Conservation (phyloP, 2,329 filamentous ascomycete genomes). For the Teratosphaeria pseudoeucalypti region DNA sequence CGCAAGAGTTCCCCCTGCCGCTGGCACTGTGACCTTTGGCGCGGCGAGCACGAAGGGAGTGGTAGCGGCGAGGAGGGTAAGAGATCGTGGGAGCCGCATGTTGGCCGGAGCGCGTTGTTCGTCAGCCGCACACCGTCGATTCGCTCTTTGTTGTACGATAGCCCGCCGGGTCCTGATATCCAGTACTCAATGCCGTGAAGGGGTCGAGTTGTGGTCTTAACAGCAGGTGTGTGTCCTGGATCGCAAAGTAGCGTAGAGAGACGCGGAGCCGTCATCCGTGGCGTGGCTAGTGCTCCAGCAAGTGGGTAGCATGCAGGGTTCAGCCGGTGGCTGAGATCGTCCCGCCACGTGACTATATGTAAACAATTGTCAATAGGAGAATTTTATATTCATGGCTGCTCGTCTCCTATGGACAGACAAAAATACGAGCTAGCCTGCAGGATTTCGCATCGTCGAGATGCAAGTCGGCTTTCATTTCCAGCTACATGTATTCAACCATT, state of each 20-base stretch:
- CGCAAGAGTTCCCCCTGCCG: conserved; percentile 40
- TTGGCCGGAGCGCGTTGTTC: background rate
- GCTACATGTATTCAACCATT: background rate
- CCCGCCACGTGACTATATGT: background rate
- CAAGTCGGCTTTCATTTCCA: background rate
- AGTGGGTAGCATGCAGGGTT: background rate
- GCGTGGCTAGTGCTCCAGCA: background rate
- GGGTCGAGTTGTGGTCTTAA: too few relatives aligned
- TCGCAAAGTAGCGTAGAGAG: background rate
- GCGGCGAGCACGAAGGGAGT: conserved; percentile 39
- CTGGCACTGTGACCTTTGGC: conserved; percentile 44
- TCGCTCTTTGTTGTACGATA: background rate
- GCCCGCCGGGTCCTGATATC: background rate
- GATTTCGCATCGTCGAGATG: background rate
- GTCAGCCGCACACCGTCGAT: background rate
- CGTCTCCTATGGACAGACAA: background rate
- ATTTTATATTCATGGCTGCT: background rate
- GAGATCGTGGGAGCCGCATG: conserved; percentile 13
- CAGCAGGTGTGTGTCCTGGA: background rate
- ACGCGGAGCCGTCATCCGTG: background rate
- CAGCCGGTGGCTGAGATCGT: background rate
- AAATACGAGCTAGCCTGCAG: background rate
- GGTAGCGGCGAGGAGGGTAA: conserved; percentile 27
- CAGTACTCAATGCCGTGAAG: too few relatives aligned
- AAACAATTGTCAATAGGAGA: background rate